These are phyloP conservation scores for Citrus australasica DNA, from an alignment of 345 rosid species.

Conservation along the genomic window DNA sequence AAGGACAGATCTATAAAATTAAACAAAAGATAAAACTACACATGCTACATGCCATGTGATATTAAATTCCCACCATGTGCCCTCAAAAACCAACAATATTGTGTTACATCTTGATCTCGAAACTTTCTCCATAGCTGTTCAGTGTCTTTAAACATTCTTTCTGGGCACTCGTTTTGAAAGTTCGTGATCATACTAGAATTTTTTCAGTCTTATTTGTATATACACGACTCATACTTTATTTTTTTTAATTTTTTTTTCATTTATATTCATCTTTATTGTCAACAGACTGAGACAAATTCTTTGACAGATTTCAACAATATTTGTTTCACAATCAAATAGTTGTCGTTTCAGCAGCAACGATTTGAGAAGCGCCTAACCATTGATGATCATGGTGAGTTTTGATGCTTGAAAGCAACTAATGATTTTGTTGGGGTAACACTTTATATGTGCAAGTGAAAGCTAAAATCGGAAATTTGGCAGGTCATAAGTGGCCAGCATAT, in stretches of 20 bases:
- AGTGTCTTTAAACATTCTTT: neutral
- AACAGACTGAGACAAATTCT: neutral
- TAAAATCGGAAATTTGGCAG: neutral
- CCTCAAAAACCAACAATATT: too few species aligned
- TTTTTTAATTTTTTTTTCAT: too few species aligned
- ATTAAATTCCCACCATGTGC: constrained; percentile 8
- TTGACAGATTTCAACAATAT: neutral
- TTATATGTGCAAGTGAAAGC: too few species aligned
- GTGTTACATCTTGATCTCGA: neutral
- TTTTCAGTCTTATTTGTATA: neutral
- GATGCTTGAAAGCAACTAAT: too few species aligned
- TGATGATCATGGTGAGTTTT: too few species aligned
- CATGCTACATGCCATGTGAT: constrained; percentile 7
- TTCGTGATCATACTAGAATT: neutral
- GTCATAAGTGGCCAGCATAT: too few species aligned
- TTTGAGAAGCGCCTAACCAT: neutral
- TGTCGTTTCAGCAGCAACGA: neutral
- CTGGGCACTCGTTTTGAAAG: neutral
- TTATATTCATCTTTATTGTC: neutral
- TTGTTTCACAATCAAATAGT: neutral
- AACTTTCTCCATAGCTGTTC: neutral
- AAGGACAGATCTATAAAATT: constrained; percentile 21
- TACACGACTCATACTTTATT: neutral
- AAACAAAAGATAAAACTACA: neutral
- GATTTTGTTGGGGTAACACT: too few species aligned